Evolutionary conservation across 352 stramenopile genomes (phyloP), one percentile per base, ranked within the genome.

Genomic region (Poterioochromonas sp.): DNA sequence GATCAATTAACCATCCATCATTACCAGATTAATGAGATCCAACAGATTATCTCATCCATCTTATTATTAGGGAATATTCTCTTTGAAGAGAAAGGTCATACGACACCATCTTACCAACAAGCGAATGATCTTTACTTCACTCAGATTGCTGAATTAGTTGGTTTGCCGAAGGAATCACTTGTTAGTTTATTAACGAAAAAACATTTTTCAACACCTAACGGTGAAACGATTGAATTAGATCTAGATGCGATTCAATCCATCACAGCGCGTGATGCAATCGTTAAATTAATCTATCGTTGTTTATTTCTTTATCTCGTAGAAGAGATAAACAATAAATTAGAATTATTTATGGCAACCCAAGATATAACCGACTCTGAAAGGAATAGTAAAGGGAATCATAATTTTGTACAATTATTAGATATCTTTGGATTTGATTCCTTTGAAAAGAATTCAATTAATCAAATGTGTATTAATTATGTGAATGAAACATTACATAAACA

Each of bases 41-140:
- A 98, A 63, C 88, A 87, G n/a, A 90, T 98, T 15, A 89, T 99
- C 64, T 94, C 95, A 22, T 95, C 92, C 41, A 89, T 99, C 44
- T 82, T 99, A 79, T 93, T 99, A 82, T 86, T 99, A 1, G 95
- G 95, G 64, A 97, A 99, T 83, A 87, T 98, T 69, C 88, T 88
- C 40, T 99, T 99, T 81, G n/a, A 12, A 22, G 32, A 71, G 12
- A n/a, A n/a, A n/a, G n/a, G n/a, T n/a, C 1, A 37, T 15, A 37
- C 2, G 2, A 22, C 5, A 12, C 26, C 8, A 39, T 68, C 29
- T 5, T 40, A 29, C 34, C 12, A 29, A 11, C 5, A 37, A 5
- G 12, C 5, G 26, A 26, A 35, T 18, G 29, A 68, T 39, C 5
- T 58, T 26, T 58, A 26, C 15, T 26, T 58, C 47, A 15, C 15